Percentiles rank a stretch among this genome's conserved stretches.
phyloP scores from a whole-genome alignment of 2,329 filamentous ascomycete genomes.

The Epichloe sylvatica region DNA sequence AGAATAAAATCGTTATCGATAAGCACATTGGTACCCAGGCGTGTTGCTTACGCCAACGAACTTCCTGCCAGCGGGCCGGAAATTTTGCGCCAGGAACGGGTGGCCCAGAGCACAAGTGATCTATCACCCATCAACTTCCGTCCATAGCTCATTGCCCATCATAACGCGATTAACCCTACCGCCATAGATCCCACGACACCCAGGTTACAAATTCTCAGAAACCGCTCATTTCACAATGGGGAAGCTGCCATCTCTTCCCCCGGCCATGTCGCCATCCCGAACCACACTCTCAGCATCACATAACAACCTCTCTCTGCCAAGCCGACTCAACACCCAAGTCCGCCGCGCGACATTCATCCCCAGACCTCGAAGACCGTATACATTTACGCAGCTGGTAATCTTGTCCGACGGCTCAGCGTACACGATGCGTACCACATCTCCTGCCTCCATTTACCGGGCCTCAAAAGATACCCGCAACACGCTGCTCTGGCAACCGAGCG shows the following conservation, averaged over 20 bases:
- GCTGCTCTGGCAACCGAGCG: constrained; percentile 77
- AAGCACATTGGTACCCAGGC: neutral
- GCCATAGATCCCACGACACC: neutral
- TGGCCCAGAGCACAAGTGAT: neutral
- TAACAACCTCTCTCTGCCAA: constrained; percentile 13
- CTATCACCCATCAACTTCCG: neutral
- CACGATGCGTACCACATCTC: constrained; percentile 64
- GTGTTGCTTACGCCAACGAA: neutral
- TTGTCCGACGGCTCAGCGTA: constrained; percentile 84
- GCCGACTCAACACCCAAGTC: constrained; percentile 36
- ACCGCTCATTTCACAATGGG: constrained; percentile 12
- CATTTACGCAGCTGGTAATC: constrained; percentile 91
- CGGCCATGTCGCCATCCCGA: constrained; percentile 17
- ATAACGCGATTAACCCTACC: neutral
- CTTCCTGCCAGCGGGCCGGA: constrained; percentile 6
- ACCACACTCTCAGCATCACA: constrained; percentile 7
- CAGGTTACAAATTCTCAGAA: neutral
- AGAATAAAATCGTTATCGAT: constrained; percentile 5
- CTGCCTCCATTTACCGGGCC: constrained; percentile 42
- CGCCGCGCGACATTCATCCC: constrained; percentile 74
- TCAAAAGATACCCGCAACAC: constrained; percentile 82
- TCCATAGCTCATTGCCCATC: neutral
- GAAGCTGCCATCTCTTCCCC: constrained; percentile 15
- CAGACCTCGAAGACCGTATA: constrained; percentile 85
- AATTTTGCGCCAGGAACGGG: constrained; percentile 11